Evolutionary conservation across 495 filamentous ascomycete genomes (phyloP).

Genomic region (Penicillium paradoxum): DNA sequence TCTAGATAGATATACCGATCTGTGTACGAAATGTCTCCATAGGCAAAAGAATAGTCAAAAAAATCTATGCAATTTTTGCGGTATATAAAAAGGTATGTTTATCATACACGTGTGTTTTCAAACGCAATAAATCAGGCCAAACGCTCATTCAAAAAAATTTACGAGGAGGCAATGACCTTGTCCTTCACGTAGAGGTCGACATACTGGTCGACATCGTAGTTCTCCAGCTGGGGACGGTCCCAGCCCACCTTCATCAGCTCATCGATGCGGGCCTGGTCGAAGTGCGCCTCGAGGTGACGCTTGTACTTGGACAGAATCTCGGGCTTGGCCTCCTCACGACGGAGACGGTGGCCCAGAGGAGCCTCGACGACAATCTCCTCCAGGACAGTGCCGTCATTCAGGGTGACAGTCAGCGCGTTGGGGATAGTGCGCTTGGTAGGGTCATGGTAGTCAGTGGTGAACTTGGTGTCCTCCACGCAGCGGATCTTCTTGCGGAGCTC

Average conservation of each 20-base stretch:
- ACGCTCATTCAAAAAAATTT: slow-evolving; percentile 3
- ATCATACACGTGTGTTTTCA: slow-evolving; percentile 16
- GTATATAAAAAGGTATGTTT: slow-evolving; percentile 19
- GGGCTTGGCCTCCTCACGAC: slow-evolving; percentile 95
- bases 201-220: slow-evolving; percentile 83
- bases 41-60: not conserved
- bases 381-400: slow-evolving; percentile 92
- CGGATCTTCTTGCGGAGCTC: slow-evolving; percentile 83
- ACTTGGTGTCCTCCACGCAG: slow-evolving; percentile 93
- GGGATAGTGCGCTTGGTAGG: slow-evolving; percentile 88
- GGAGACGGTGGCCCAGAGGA: slow-evolving; percentile 84
- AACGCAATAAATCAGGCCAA: not conserved
- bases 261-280: slow-evolving; percentile 65
- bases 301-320: slow-evolving; percentile 92
- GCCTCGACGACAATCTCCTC: slow-evolving; percentile 93
- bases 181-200: slow-evolving; percentile 89
- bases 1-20: not conserved
- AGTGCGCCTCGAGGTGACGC: slow-evolving; percentile 83
- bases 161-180: slow-evolving; percentile 39
- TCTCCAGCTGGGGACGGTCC: slow-evolving; percentile 68
- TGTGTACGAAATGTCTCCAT: too few species aligned
- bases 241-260: slow-evolving; percentile 72
- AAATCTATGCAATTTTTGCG: slow-evolving; percentile 15
- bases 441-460: slow-evolving; percentile 92
- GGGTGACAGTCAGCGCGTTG: slow-evolving; percentile 87